Evolutionary conservation across 23 red algal genomes (phyloP), one percentile per base, ranked within the genome.

Genomic region (Gracilaria caudata): DNA sequence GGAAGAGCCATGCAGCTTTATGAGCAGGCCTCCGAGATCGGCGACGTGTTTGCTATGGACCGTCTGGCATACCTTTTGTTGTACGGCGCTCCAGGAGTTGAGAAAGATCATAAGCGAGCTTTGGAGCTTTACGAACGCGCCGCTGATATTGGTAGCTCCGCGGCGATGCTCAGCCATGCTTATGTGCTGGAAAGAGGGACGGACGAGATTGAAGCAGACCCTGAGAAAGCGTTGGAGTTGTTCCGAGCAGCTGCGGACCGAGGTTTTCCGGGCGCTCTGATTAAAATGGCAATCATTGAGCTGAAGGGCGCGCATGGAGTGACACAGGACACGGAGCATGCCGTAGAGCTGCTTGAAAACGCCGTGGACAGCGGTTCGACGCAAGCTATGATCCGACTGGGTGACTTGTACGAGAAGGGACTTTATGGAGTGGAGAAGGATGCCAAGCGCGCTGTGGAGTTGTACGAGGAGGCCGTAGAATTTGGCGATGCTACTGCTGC

Each of bases 381-480:
- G 11, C 63, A 76, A 24, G 85, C 85, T 51, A 89, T 89, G 85
- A 77, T 46, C 40, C 25, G 46, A 43, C 34, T 89, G 55, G 85
- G 85, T 34, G 85, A 89, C 39, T n/a, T 89, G 54, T 70, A 66
- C n/a, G 49, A 49, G 32, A 34, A 63, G 8, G 85, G 85, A 36
- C 39, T 38, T 9, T 68, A 73, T 32, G 85, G 85, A 11, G 54
- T 89, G 24, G 35, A 38, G 20, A 78, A 78, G 55, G 55, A 89
- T 45, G 51, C 49, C 23, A 10, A 7, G 17, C 85, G 73, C 8
- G 51, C 85, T 29, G 7, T 78, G 13, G 43, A 46, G 23, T 37
- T 89, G 36, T 89, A 78, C 73, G 70, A 89, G 55, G 63, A 89
- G 43, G 85, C 71, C 43, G 61, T 89, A 4, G 85, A 89, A 1